Evolutionary conservation across 768 basidiomycete species (phyloP), one percentile per base, ranked within the genome.

Genomic region (Sarcomyxa edulis): DNA sequence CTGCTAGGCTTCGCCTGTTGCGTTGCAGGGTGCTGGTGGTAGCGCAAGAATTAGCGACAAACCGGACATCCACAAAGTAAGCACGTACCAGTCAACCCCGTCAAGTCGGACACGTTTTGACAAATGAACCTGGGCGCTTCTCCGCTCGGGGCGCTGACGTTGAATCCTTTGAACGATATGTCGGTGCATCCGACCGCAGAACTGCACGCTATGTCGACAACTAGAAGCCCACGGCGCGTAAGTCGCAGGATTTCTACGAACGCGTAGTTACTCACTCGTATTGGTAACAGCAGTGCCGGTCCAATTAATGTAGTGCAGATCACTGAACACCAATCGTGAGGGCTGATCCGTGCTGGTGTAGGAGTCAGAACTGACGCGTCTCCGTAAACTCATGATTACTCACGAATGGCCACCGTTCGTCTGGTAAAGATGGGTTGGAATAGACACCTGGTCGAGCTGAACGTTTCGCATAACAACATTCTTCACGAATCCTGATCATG

Each of bases 171-270:
- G 48, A 76, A 76, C 0, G 49, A 48, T 16, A 76, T 64, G 33
- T 66, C 53, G 9, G 60, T 54, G 43, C 75, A 76, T n/a, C 65
- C 66, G 21, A 55, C 71, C 1, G 64, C 68, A 0, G 68, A 44
- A 45, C 70, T 74, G 54, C 76, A 76, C 44, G 69, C 66, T 22
- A 78, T 57, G 43, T 71, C 66, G 18, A 75, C 62, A 29, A 74
- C 72, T 73, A 46, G 22, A 18, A 32, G 38, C 19, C 21, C 5
- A 28, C 14, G 25, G 23, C 18, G 6, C 7, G 19, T 14, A 20
- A 30, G n/a, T 23, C 20, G 34, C 24, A 19, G 24, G 21, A 26
- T 37, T 21, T 3, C 16, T 12, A 32, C n/a, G n/a, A n/a, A n/a
- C n/a, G n/a, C n/a, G 39, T 26, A 5, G 25, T 30, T 20, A 54